Evolutionary conservation across 768 basidiomycete species (phyloP), one percentile per base, ranked within the genome.

Genomic region (Coprinopsis cinerea): DNA sequence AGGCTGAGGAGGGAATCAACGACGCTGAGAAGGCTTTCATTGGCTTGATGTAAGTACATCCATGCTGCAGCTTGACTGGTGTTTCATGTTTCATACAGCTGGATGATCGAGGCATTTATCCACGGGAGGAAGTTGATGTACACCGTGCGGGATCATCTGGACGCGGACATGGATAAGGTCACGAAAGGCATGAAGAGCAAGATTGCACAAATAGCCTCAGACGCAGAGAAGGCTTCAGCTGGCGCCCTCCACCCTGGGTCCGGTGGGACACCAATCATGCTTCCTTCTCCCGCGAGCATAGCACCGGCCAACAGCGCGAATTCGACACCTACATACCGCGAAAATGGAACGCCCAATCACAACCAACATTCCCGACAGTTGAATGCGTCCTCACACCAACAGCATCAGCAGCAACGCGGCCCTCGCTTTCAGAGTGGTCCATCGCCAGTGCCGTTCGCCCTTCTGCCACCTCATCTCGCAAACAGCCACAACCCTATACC

Each of bases 101-200:
- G 66, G 64, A 83, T 90, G 85, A 79, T 89, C 64, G 83, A 90
- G 64, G 83, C 75, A 4, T 89, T 80, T 64, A 85, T 90, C 56
- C 74, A 80, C 49, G 67, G 62, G 34, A 61, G 72, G 41, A 68
- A 69, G 57, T 57, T 69, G 57, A 53, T 60, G 22, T 68, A 65
- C 53, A 61, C 65, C 26, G 59, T 69, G 48, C 61, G 61, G 24
- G 59, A 57, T 18, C 61, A 67, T 44, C 61, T 77, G 22, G 71
- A 75, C 27, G 57, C 53, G 17, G 71, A 73, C 18, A 64, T 75
- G 50, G 65, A 68, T 26, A 68, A 64, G 44, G 57, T 73, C 10
- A 58, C 66, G 34, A 65, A 68, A 11, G 62, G 54, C 39, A 61
- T 63, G 48, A 67, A 66, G 34, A 59, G 60, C 26, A 70, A 71